A percentile compares a stretch with the other conserved stretches of the same genome.
These are phyloP conservation scores for Umbellularia californica DNA, from an alignment of 164 flowering plant genomes.

Conservation along the genomic window DNA sequence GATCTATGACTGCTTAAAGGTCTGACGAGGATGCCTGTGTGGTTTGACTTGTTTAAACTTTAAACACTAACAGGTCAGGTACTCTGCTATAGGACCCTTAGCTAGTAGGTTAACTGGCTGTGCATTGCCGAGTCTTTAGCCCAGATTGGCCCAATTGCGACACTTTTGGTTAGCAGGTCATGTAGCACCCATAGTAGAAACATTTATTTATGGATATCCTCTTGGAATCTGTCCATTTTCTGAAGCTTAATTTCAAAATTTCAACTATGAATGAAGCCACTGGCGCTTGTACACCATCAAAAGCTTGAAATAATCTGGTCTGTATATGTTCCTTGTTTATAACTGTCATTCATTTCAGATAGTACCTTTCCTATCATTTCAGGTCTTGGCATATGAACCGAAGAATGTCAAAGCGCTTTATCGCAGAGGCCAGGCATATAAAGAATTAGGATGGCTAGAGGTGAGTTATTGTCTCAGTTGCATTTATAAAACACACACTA, in stretches of 20 bases:
- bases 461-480: slow-evolving; percentile 38
- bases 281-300: background rate
- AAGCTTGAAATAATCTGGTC: background rate
- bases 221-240: background rate
- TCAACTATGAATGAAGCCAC: background rate
- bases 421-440: slow-evolving; percentile 94
- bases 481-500: background rate
- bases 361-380: slow-evolving; percentile 13
- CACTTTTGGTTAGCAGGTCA: background rate
- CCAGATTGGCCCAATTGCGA: background rate
- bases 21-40: background rate
- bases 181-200: background rate
- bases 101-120: background rate
- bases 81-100: background rate
- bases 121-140: background rate
- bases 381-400: slow-evolving; percentile 76
- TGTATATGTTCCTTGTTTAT: too few relatives aligned
- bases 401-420: slow-evolving; percentile 91
- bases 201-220: background rate
- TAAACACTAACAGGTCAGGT: background rate
- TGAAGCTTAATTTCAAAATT: too few relatives aligned
- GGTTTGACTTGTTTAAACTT: background rate
- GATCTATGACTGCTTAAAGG: background rate
- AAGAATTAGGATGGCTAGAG: slow-evolving; percentile 57
- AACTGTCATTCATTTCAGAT: background rate